Conservation (phyloP, 1,284 basidiomycete genomes). For the Fomes fomentarius region DNA sequence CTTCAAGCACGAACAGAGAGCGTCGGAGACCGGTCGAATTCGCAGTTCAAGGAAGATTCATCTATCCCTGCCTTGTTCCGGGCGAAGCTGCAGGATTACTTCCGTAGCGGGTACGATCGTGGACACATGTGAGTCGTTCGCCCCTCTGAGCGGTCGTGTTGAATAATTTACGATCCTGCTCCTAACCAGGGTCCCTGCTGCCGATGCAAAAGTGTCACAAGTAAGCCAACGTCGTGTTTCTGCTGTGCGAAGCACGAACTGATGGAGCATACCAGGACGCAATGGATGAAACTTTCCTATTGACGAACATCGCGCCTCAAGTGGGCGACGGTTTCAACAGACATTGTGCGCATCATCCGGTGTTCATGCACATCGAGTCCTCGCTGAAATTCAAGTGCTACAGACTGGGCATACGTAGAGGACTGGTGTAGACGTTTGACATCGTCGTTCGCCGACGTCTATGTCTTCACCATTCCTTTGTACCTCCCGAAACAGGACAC, state of each 20-base stretch:
- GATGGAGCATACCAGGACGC: slow-evolving; percentile 77
- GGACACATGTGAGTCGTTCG: slow-evolving; percentile 84
- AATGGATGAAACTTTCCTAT: slow-evolving; percentile 96
- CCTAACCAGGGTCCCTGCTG: slow-evolving; percentile 85
- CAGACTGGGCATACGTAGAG: slow-evolving; percentile 97
- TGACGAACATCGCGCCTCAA: slow-evolving; percentile 98
- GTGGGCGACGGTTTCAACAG: slow-evolving; percentile 98
- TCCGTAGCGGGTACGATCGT: slow-evolving; percentile 93
- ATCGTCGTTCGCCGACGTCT: slow-evolving; percentile 87
- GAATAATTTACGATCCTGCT: not conserved
- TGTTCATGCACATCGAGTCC: not conserved
- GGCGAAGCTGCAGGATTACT: slow-evolving; percentile 88
- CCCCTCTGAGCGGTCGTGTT: not conserved
- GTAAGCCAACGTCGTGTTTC: slow-evolving; percentile 36
- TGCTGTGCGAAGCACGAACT: too few relatives aligned
- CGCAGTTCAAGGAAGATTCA: slow-evolving; percentile 87
- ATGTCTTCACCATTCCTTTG: slow-evolving; percentile 97
- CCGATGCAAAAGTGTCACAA: slow-evolving; percentile 91
- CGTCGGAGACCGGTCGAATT: slow-evolving; percentile 73
- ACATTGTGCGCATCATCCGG: slow-evolving; percentile 69
- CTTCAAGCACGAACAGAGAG: slow-evolving; percentile 37
- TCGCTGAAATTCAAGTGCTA: not conserved
- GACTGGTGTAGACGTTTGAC: slow-evolving; percentile 95
- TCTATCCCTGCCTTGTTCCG: slow-evolving; percentile 82
- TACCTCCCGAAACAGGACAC: slow-evolving; percentile 86